Evolutionary conservation across 225 moss, liverwort and hornwort species (phyloP), one percentile per base, ranked within the genome.

Genomic region (Bryum argenteum): DNA sequence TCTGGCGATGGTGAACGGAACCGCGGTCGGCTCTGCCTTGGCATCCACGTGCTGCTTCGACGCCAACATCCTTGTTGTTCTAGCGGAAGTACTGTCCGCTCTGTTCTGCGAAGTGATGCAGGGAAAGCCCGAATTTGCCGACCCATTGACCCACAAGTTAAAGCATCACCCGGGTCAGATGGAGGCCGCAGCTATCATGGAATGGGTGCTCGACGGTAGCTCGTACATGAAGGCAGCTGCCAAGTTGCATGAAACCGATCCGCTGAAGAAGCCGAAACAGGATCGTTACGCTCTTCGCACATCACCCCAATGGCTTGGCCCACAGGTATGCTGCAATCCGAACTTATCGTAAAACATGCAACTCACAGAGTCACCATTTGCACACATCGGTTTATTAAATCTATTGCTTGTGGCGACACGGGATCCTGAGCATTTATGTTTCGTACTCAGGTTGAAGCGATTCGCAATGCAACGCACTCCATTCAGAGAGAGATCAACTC

Each of bases 401-500:
- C 5, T 5, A 33, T 33, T 33, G 33, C 0, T 4, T 5, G 7
- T 33, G 33, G 33, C 5, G 33, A 33, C 7, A 6, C 33, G 33
- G 33, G 33, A 33, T 33, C n/a, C 7, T 33, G 33, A 33, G 33
- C 33, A 33, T 33, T 33, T 12, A 2, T 3, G 54, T 14, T 69
- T 43, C 54, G 6, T 6, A 13, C 37, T 22, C 42, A 82, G 81
- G 71, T 78, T 23, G 82, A 78, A 66, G 62, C 16, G 2, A 82
- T 82, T 44, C 75, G 78, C 37, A 71, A 71, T 38, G 82, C 78
- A 3, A 82, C 82, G 65, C 56, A 88, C 71, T 19, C 90, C 54
- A 83, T 83, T 8, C 80, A 90, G 63, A 81, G 90, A 23, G 90
- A 90, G 24, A 90, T 90, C 71, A 90, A 90, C 54, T 90, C 89